phyloP scores from a whole-genome alignment of 73 alveolate species.

The Effrenium voratum region DNA sequence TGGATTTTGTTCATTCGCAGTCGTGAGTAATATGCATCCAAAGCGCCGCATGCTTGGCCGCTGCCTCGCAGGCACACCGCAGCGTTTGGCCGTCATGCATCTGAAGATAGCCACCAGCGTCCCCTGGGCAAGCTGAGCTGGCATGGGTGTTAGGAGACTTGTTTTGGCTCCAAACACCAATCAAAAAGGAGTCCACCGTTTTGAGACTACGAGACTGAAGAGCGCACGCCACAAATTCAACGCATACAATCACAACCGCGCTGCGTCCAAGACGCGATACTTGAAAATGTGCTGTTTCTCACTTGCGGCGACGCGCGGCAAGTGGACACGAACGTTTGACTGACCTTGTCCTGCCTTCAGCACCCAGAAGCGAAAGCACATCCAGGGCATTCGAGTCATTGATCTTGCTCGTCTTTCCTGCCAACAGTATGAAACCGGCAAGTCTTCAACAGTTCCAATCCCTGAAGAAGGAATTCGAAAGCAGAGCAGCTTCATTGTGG shows the following conservation, averaged over 20 bases:
- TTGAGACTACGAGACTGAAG: too few species aligned
- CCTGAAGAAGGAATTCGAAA: background rate
- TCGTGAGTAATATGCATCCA: too few species aligned
- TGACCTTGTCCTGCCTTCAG: background rate
- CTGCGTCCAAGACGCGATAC: too few species aligned
- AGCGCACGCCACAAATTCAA: too few species aligned
- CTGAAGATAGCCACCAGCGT: conserved; percentile 61
- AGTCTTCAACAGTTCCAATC: background rate
- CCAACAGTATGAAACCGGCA: background rate
- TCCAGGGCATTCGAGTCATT: conserved; percentile 68
- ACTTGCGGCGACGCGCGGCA: too few species aligned
- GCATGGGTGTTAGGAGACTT: too few species aligned
- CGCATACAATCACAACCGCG: too few species aligned
- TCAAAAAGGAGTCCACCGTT: too few species aligned
- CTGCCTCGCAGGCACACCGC: conserved; percentile 67
- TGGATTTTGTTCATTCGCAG: too few species aligned
- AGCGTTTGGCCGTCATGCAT: conserved; percentile 63
- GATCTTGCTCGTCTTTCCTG: conserved; percentile 57
- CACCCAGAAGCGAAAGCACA: conserved; percentile 58
- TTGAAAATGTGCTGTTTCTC: too few species aligned
- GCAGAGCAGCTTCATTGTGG: too few species aligned
- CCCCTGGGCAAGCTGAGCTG: too few species aligned
- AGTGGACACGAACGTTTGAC: background rate
- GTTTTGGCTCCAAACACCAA: background rate
- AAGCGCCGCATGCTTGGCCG: conserved; percentile 66